These are phyloP conservation scores for Xylaria telfairii DNA, from an alignment of 495 filamentous ascomycete genomes.

Conservation along the genomic window DNA sequence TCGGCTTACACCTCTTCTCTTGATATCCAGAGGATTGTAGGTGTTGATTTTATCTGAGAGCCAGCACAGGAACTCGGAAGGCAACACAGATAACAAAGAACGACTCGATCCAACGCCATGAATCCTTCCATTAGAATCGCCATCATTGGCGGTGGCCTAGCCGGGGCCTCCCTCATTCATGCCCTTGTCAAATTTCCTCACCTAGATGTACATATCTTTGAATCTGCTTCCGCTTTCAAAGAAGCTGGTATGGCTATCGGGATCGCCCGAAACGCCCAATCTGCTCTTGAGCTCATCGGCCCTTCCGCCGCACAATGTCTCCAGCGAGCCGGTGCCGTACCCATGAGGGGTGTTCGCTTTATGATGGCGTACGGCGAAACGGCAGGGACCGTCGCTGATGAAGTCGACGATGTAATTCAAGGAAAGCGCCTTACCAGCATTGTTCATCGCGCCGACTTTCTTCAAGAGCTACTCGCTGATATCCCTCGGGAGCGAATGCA, in stretches of 20 bases:
- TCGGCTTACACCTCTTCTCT: not conserved
- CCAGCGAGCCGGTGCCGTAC: conserved; percentile 29
- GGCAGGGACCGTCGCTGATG: conserved; percentile 11
- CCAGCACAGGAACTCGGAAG: not conserved
- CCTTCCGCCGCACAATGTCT: conserved; percentile 16
- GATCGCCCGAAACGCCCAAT: conserved; percentile 19
- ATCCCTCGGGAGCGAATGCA: conserved; percentile 28
- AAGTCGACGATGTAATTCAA: conserved; percentile 9
- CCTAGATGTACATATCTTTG: conserved; percentile 39
- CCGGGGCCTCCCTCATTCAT: conserved; percentile 31
- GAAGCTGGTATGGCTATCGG: conserved; percentile 33
- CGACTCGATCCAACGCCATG: not conserved
- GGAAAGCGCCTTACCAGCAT: conserved; percentile 30
- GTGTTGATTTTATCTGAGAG: not conserved
- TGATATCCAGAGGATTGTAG: not conserved
- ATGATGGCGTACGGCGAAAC: conserved; percentile 27
- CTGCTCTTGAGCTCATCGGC: conserved; percentile 27
- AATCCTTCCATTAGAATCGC: conserved; percentile 27
- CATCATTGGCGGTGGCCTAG: conserved; percentile 37
- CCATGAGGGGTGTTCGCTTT: conserved; percentile 30
- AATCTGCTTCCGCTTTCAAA: conserved; percentile 37
- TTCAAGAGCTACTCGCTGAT: conserved; percentile 29
- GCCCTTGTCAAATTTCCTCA: conserved; percentile 34
- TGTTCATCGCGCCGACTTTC: conserved; percentile 25
- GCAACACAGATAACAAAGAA: not conserved